Percentiles rank a stretch among this genome's conserved stretches.
phyloP scores from a whole-genome alignment of 768 basidiomycete species.

The Amanita brunnescens region DNA sequence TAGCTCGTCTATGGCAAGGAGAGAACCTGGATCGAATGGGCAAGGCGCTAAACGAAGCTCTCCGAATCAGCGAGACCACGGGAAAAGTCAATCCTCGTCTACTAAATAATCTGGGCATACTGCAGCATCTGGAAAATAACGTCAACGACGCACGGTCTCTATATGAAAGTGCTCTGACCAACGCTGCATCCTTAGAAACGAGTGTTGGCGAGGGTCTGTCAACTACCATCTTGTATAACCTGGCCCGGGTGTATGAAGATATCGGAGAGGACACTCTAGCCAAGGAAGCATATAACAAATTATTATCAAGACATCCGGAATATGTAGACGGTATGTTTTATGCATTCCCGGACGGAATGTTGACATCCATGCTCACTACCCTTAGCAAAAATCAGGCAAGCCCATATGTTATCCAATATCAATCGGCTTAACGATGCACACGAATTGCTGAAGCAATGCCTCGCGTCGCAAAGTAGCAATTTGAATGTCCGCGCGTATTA shows the following conservation, averaged over 20 bases:
- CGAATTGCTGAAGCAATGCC: constrained; percentile 81
- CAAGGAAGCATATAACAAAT: constrained; percentile 78
- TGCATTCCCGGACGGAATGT: background rate
- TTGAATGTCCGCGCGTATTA: constrained; percentile 90
- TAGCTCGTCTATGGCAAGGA: constrained; percentile 82
- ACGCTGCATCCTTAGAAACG: constrained; percentile 34
- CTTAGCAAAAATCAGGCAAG: constrained; percentile 87
- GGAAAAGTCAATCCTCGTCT: constrained; percentile 55
- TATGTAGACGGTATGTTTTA: constrained; percentile 79
- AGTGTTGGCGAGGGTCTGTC: constrained; percentile 60
- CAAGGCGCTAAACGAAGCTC: constrained; percentile 66
- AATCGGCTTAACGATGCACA: constrained; percentile 79
- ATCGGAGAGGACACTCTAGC: constrained; percentile 65
- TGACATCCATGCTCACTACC: background rate
- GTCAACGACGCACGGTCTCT: constrained; percentile 45
- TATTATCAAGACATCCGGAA: constrained; percentile 87
- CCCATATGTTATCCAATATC: constrained; percentile 62
- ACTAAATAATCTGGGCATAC: constrained; percentile 71
- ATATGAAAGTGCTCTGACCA: constrained; percentile 71
- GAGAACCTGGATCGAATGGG: constrained; percentile 68
- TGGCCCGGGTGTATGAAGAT: constrained; percentile 88
- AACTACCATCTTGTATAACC: constrained; percentile 83
- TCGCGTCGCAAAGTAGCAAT: constrained; percentile 67
- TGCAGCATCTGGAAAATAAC: constrained; percentile 64
- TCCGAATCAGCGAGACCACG: constrained; percentile 47